Evolutionary conservation across 2,329 filamentous ascomycete species (phyloP), one percentile per base, ranked within the genome.

Genomic region (Monilinia fructigena): DNA sequence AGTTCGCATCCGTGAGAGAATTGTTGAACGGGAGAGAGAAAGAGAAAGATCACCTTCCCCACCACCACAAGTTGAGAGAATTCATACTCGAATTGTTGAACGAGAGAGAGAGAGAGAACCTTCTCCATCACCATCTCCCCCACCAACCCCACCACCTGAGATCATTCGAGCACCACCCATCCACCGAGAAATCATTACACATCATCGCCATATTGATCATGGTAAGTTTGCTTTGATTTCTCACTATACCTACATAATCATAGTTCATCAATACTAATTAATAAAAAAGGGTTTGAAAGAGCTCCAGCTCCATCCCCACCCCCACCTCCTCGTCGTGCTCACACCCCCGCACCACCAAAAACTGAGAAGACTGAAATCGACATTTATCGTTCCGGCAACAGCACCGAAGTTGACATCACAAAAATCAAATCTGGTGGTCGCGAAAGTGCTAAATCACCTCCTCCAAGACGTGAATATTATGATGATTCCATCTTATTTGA

Each of bases 161-260:
- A 62, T 66, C 55, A 88, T 95, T 73, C 85, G 87, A 53, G 88
- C 89, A 26, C 92, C 92, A 45, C 90, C 89, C 0, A 92, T 96
- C 72, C 91, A 94, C 78, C 87, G 94, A 74, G 91, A 97, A 75
- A 88, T 96, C 67, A 93, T 96, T 71, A 96, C 92, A 58, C 74
- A 75, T 78, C 94, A 95, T 76, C 85, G 89, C 67, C 90, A 94
- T 75, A 89, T 96, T 72, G 91, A 96, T 75, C 92, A 96, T 78
- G 93, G 91, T 92, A 81, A 76, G 86, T 58, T 11, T 50, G 26
- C n/a, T 20, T 23, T 26, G 14, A 38, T 14, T n/a, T 38, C 26
- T 11, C 53, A 40, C 31, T 35, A 35, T 35, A 8, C 31, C 31
- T 35, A 42, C 20, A 38, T 23, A n/a, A 50, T 50, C 18, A 60